Evolutionary conservation across 306 rosid species (phyloP), one percentile per base, ranked within the genome.

Genomic region (Cucumis cinereus): DNA sequence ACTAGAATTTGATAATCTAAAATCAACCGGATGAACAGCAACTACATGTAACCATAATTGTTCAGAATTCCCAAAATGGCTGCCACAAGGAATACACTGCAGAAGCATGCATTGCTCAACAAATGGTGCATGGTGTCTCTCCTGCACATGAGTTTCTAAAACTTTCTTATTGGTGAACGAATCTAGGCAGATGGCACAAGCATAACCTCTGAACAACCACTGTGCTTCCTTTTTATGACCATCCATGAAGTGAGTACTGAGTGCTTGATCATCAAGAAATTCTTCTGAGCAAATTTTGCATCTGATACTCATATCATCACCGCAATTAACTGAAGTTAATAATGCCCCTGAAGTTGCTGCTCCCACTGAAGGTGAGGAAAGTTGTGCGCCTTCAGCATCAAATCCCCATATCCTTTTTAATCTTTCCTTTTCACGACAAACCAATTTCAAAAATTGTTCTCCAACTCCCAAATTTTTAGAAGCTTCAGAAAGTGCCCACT

Each of bases 21-120:
- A 89, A 81, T 88, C 90, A 62, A 58, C 84, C 59, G 84, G 90
- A 78, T 92, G 99, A 81, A 69, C 86, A 26, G 95, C 79, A 77
- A 90, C 83, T 79, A 92, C 99, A 83, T 95, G 99, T 77, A 84
- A 78, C 99, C 97, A 92, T 83, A 95, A 83, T 78, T 95, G 85
- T 12, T 95, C 98, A 16, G 81, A 74, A 77, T 89, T 88, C 78
- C 99, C 99, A 78, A 95, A 90, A 83, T 92, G 97, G 78, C 92
- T 89, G 54, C 99, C 87, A 79, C 99, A 95, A 75, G 97, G 96
- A 84, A 95, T 95, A 77, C 99, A 95, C 79, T 90, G 99, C 77
- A 92, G 87, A 86, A 95, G 99, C 97, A 92, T 86, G 84, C 99
- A 92, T 43, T 95, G 99, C 82, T 95, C 98, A 54, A 90, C 98